phyloP scores from a whole-genome alignment of 306 rosid species.

The Casuarina cunninghamiana region DNA sequence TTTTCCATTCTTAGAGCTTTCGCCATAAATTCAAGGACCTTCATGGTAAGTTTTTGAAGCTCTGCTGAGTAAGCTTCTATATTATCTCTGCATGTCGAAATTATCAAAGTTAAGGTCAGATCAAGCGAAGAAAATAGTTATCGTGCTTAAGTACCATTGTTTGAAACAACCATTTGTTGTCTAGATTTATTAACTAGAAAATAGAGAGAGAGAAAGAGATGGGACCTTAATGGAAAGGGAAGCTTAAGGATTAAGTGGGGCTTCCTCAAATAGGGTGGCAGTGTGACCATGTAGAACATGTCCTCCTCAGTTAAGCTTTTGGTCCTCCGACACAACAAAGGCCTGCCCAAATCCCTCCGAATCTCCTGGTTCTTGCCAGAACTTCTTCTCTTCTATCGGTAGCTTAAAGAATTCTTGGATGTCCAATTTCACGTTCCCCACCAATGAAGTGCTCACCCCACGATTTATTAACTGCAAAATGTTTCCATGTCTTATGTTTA shows the following conservation, averaged over 20 bases:
- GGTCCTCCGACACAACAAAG: conserved; percentile 9
- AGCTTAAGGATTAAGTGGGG: conserved; percentile 31
- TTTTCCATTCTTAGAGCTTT: no score
- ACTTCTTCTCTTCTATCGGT: conserved; percentile 29
- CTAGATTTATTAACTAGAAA: no score
- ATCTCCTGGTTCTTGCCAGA: conserved; percentile 24
- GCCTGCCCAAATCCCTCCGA: conserved; percentile 33
- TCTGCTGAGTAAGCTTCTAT: no score
- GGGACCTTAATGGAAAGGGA: conserved; percentile 23
- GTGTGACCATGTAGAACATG: background rate
- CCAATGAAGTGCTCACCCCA: conserved; percentile 24
- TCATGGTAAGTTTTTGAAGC: no score
- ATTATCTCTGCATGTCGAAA: no score
- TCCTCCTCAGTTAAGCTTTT: conserved; percentile 6
- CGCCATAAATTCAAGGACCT: conserved; percentile 10
- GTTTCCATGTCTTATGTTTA: background rate
- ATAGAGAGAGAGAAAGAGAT: background rate
- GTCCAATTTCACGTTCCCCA: conserved; percentile 30
- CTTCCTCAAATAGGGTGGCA: conserved; percentile 19
- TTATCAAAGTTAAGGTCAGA: no score
- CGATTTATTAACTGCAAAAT: conserved; percentile 31
- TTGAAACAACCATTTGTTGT: no score
- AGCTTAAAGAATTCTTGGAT: conserved; percentile 26
- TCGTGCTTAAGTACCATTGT: no score
- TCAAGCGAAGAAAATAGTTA: no score